Evolutionary conservation across 192 early-diverging fungal species (phyloP).

Genomic region (Rhizophagus clarus): DNA sequence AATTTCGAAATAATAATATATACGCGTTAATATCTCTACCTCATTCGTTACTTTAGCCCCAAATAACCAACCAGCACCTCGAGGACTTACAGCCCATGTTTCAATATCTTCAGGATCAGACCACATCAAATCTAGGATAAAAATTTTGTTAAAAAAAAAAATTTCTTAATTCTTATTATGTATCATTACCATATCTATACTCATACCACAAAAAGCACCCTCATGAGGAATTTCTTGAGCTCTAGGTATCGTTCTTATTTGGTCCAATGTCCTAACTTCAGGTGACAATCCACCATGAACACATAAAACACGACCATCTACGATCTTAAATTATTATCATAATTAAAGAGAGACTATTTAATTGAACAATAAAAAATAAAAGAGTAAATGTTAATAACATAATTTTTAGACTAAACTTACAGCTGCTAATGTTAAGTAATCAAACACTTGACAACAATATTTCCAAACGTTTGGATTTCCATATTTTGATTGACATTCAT

Average conservation of each 20-base stretch:
- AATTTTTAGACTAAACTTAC: slow-evolving; percentile 48
- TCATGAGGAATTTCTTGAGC: slow-evolving; percentile 95
- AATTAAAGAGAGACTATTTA: neutral
- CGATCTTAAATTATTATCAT: slow-evolving; percentile 59
- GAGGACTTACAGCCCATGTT: slow-evolving; percentile 85
- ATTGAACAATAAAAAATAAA: too few species aligned
- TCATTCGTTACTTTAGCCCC: slow-evolving; percentile 92
- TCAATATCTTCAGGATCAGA: slow-evolving; percentile 96
- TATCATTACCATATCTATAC: neutral
- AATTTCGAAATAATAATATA: too few species aligned
- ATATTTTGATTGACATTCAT: slow-evolving; percentile 94
- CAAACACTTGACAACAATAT: slow-evolving; percentile 92
- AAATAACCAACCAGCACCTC: slow-evolving; percentile 97
- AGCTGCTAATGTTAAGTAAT: slow-evolving; percentile 88
- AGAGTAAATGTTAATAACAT: neutral
- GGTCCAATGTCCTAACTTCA: slow-evolving; percentile 90
- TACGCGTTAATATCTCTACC: slow-evolving; percentile 43
- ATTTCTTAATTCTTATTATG: neutral
- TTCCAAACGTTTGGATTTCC: slow-evolving; percentile 97
- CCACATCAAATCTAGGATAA: slow-evolving; percentile 84
- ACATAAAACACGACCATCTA: slow-evolving; percentile 91
- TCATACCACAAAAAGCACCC: slow-evolving; percentile 80
- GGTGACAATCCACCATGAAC: slow-evolving; percentile 94
- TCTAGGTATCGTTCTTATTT: slow-evolving; percentile 93
- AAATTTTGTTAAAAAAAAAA: slow-evolving; percentile 18